Evolutionary conservation across 2,329 filamentous ascomycete genomes (phyloP).

Genomic region (Fusarium tjaetaba): DNA sequence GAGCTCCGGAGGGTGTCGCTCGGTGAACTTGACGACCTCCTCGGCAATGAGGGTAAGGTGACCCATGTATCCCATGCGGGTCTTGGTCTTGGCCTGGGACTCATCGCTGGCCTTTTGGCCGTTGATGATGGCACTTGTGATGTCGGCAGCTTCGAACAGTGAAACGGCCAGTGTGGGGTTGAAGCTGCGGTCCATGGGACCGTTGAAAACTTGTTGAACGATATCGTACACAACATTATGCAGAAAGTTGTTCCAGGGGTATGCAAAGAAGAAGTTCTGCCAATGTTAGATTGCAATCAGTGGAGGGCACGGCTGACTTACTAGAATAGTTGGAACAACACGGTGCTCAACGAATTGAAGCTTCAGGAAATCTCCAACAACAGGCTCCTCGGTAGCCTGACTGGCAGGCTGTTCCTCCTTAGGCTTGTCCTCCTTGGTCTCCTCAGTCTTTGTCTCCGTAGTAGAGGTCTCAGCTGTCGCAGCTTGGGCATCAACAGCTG

Average conservation of each 20-base stretch:
- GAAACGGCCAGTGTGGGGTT: conserved; percentile 91
- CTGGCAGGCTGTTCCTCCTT: conserved; percentile 24
- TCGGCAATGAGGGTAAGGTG: conserved; percentile 97
- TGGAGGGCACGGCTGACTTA: conserved; percentile 56
- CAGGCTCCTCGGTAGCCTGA: conserved; percentile 61
- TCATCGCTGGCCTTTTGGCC: conserved; percentile 89
- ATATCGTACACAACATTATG: conserved; percentile 99
- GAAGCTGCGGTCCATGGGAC: conserved; percentile 94
- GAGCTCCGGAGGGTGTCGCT: conserved; percentile 88
- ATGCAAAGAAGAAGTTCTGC: conserved; percentile 96
- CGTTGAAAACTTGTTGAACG: conserved; percentile 98
- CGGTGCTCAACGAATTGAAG: conserved; percentile 95
- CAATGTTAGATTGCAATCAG: conserved; percentile 18
- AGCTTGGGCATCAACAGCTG: conserved; percentile 5
- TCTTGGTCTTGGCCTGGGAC: conserved; percentile 83
- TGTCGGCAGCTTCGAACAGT: conserved; percentile 88
- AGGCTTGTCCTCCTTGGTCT: conserved; percentile 2
- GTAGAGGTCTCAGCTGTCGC: background rate
- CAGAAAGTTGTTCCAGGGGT: conserved; percentile 99
- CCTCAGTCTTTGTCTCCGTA: conserved; percentile 10
- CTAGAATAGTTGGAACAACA: conserved; percentile 94
- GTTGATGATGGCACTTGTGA: conserved; percentile 91
- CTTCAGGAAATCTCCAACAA: conserved; percentile 95
- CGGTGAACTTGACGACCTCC: conserved; percentile 98
- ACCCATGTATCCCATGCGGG: conserved; percentile 97